Evolutionary conservation across 108 stramenopile genomes (phyloP), one percentile per base, ranked within the genome.

Genomic region (Cylindrotheca closterium): DNA sequence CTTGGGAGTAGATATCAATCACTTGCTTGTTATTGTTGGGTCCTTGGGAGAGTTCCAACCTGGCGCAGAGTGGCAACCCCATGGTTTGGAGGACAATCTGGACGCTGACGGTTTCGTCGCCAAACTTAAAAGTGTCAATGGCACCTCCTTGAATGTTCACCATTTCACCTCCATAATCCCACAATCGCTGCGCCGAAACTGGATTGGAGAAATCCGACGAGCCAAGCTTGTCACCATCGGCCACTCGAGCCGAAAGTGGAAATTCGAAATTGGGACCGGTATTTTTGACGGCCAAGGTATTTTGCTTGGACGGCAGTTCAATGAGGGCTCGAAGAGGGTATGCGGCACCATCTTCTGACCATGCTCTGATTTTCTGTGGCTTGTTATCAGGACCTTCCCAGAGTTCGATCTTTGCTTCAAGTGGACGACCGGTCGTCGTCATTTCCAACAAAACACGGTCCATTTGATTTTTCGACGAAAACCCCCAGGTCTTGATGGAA

Each of bases 81-180:
- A 78, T 79, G 27, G 76, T 78, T 60, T 83, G 79, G 47, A 83
- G 73, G 33, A 79, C 63, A 59, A 83, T 64, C 51, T 77, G 76
- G 47, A 84, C 82, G 28, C 67, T 74, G 28, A 17, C 68, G 19
- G 84, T 85, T 19, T 78, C 57, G 47, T 82, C 78, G 29, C 60
- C 60, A 58, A 86, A 86, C 17, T 82, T 78, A 49, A 79, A 81
- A 4, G 87, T 83, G 53, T 63, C 56, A 50, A 88, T 57, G 59
- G 84, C 77, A 46, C 87, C 87, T 56, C 87, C 87, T 34, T 89
- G 87, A 55, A 89, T 73, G n/a, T n/a, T n/a, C n/a, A n/a, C n/a
- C n/a, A n/a, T n/a, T n/a, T n/a, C n/a, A n/a, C n/a, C n/a, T n/a
- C n/a, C n/a, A n/a, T n/a, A n/a, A n/a, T n/a, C n/a, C n/a, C n/a